Base-by-base conservation (phyloP, 768 basidiomycete genomes). In the Pseudohyphozyma bogoriensis region DNA sequence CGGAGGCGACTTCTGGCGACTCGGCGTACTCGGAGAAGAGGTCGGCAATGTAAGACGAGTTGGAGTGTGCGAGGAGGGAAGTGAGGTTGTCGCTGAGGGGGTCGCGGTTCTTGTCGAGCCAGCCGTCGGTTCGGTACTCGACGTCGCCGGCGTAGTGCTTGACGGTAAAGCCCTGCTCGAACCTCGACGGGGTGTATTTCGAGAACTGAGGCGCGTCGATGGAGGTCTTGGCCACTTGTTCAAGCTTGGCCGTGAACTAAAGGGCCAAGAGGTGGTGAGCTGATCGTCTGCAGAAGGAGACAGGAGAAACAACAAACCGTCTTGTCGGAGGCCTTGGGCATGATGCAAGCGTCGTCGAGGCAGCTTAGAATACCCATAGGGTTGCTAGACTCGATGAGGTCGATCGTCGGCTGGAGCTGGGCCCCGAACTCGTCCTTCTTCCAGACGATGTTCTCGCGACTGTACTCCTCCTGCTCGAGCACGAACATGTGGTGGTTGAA, bases 401-500 rank as follows among this genome's bases (percentile, higher is more conserved):
- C 93, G 72, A 99, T 97, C 5, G 95, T 97, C 1, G 95, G 95
- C 71, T 99, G 93, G 9, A 99, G 77, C 73, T 99, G 93, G 45
- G 95, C 79, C 20, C 93, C 95, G 71, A 99, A 99, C 74, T 97
- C 96, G 74, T 92, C 85, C 69, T 92, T 95, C 70, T 92, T 85
- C 95, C 95, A 99, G 58, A 91, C 84, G 74, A 99, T 99, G 24
- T 85, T 85, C 73, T 99, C 95, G 24, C 95, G 82, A 22, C 89
- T 81, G 74, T 99, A 97, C 73, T 99, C 95, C 72, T 99, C 95
- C 72, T 99, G 95, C 77, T 99, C 95, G 36, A 97, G 82, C 40
- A 95, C 89, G 74, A 99, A 97, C 95, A 97, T 97, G 73, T 97
- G 95, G 74, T 97, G 90, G 70, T 97, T 99, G 81, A 91, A 91